Conservation (phyloP, 106 monocot species). For the Apostasia shenzhenica region DNA sequence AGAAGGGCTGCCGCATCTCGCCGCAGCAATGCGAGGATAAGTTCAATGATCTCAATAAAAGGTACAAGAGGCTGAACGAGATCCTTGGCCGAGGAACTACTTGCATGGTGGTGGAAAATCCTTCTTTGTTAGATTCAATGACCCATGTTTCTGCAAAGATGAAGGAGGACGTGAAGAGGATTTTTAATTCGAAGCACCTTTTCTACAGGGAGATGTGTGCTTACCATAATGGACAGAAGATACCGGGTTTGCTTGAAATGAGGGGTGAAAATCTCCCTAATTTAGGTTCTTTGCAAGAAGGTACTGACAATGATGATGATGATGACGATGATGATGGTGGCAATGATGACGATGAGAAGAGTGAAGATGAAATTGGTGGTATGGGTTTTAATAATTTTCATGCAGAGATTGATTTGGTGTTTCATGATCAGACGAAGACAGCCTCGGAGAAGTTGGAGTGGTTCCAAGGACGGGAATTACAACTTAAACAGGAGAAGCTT, state of each 20-base stretch:
- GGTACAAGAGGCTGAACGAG: conserved; percentile 72
- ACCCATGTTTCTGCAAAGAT: conserved; percentile 38
- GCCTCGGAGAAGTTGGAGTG: conserved; percentile 21
- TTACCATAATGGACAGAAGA: conserved; percentile 55
- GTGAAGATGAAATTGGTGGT: conserved; percentile 11
- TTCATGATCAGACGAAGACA: conserved; percentile 19
- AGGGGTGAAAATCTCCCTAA: not conserved
- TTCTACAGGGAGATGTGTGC: conserved; percentile 86
- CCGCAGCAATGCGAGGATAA: conserved; percentile 13
- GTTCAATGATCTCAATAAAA: conserved; percentile 11
- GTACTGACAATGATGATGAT: not conserved
- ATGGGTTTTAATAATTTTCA: conserved; percentile 9
- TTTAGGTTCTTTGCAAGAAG: not conserved
- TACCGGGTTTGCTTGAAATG: conserved; percentile 17
- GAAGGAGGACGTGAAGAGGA: conserved; percentile 59
- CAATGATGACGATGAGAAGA: conserved; percentile 7
- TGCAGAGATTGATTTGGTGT: conserved; percentile 25
- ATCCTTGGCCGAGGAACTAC: conserved; percentile 64
- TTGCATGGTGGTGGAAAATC: conserved; percentile 60
- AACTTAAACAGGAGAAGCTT: conserved; percentile 37
- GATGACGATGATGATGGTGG: not conserved
- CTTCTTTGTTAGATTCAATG: conserved; percentile 47
- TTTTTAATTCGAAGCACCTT: conserved; percentile 65
- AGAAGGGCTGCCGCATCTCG: conserved; percentile 1
- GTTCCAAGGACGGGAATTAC: conserved; percentile 23